Conservation (phyloP, 352 stramenopile species). For the Phytophthora colocasiae region DNA sequence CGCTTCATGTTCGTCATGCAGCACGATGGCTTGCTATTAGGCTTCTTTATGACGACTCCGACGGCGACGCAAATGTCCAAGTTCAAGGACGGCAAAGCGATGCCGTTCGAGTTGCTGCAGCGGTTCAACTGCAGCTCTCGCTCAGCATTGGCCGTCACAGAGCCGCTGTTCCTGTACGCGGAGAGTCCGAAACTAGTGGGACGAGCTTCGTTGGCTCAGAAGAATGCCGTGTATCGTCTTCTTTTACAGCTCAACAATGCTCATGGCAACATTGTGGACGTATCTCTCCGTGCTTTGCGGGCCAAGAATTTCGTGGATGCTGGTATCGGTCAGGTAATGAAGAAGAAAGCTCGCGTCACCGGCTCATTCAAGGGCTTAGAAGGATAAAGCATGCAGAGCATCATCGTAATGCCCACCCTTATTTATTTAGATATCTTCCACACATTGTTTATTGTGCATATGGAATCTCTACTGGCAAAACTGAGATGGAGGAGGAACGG, state of each 20-base stretch:
- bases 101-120: slow-evolving; percentile 64
- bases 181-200: slow-evolving; percentile 73
- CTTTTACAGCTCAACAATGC: slow-evolving; percentile 64
- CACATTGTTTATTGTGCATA: slow-evolving; percentile 11
- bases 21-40: slow-evolving; percentile 62
- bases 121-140: slow-evolving; percentile 51
- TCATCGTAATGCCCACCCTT: slow-evolving; percentile 14
- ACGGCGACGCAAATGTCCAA: slow-evolving; percentile 65
- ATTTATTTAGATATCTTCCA: slow-evolving; percentile 40
- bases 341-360: slow-evolving; percentile 49
- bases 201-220: slow-evolving; percentile 45
- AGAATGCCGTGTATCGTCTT: slow-evolving; percentile 56
- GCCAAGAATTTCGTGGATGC: slow-evolving; percentile 73
- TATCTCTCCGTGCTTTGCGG: slow-evolving; percentile 66
- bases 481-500: slow-evolving; percentile 56
- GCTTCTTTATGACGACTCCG: slow-evolving; percentile 61
- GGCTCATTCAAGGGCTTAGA: slow-evolving; percentile 47
- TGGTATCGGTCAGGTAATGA: slow-evolving; percentile 55
- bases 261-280: slow-evolving; percentile 54
- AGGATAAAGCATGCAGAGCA: slow-evolving; percentile 19
- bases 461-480: slow-evolving; percentile 45
- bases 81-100: slow-evolving; percentile 47
- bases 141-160: slow-evolving; percentile 20
- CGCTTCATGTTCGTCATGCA: slow-evolving; percentile 79
- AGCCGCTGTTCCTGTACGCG: slow-evolving; percentile 67